phyloP scores from a whole-genome alignment of 2,329 filamentous ascomycete species.

The Botrytis pseudocinerea region DNA sequence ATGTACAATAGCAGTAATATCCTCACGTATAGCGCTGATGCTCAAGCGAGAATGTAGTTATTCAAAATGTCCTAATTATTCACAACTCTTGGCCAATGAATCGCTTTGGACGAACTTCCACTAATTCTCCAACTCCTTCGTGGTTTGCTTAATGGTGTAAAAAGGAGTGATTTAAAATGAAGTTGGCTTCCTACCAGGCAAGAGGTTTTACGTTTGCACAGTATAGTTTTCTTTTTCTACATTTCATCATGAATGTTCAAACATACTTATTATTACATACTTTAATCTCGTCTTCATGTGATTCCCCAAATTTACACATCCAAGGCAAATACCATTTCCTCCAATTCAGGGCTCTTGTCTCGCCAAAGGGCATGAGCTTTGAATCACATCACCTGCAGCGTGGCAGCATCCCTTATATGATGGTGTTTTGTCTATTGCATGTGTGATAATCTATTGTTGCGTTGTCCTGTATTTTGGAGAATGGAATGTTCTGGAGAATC shows the following conservation, averaged over 20 bases:
- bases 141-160: neutral
- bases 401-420: neutral
- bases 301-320: neutral
- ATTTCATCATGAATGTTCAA: neutral
- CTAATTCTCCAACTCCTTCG: too few relatives aligned
- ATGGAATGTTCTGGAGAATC: neutral
- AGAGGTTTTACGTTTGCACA: neutral
- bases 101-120: neutral
- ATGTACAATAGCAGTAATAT: conserved; percentile 18
- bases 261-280: neutral
- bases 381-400: neutral
- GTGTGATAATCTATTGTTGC: neutral
- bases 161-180: neutral
- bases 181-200: neutral
- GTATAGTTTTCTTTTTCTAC: neutral
- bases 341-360: neutral
- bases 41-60: conserved; percentile 8
- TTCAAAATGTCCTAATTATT: neutral
- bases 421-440: neutral
- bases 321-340: neutral
- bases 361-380: neutral
- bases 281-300: neutral
- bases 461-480: neutral
- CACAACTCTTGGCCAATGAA: neutral
- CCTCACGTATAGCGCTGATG: neutral